Conservation (phyloP, 129 eudicot species). For the Deinandra increscens region DNA sequence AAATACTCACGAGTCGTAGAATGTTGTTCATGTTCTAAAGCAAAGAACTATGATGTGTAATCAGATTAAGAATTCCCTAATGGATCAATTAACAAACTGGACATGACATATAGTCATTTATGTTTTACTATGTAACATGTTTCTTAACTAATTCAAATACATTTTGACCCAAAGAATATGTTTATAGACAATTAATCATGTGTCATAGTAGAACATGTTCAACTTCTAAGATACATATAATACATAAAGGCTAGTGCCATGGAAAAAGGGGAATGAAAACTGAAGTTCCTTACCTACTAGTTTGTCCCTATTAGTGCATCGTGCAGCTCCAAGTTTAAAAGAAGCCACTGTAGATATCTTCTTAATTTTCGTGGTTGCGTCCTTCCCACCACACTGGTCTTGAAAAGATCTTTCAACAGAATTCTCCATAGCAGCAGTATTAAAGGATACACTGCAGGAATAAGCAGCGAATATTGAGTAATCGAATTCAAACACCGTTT, state of each 20-base stretch:
- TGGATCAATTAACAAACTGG: neutral
- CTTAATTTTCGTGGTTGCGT: conserved; percentile 11
- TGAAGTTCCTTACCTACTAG: conserved; percentile 25
- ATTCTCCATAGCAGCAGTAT: conserved; percentile 21
- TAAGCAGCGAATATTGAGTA: no score
- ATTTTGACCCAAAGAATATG: neutral
- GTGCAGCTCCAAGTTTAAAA: conserved; percentile 24
- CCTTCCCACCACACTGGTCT: neutral
- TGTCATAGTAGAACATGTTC: no score
- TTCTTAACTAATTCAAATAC: conserved; percentile 5
- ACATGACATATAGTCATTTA: neutral
- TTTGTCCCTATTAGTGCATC: conserved; percentile 27
- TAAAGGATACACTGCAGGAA: conserved; percentile 7
- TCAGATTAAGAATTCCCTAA: no score
- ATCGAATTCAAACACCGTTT: no score
- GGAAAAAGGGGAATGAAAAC: neutral
- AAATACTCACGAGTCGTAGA: no score
- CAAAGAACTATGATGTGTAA: no score
- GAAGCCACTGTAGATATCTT: conserved; percentile 24
- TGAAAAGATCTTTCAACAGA: neutral
- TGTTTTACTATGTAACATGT: neutral
- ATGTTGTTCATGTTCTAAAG: no score
- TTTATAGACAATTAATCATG: no score
- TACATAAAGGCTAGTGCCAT: neutral
- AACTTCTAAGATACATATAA: conserved; percentile 4